Evolutionary conservation across 2,329 filamentous ascomycete genomes (phyloP).

Genomic region (Chrysoporthe cubensis): DNA sequence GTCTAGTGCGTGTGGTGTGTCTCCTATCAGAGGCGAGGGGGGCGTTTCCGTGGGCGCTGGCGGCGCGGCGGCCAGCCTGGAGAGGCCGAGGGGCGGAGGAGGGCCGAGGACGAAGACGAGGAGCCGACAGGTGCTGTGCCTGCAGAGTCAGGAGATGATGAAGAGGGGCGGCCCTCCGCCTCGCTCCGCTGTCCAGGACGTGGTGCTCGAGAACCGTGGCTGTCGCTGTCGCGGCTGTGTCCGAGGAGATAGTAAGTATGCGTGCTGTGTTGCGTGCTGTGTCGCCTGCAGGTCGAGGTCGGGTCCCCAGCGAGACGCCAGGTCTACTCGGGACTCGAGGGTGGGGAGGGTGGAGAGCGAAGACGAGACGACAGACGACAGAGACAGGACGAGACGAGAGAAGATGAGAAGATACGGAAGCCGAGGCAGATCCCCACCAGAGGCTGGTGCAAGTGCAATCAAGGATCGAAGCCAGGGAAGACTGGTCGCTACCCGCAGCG

Average conservation of each 20-base stretch:
- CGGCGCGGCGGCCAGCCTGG: slow-evolving; percentile 2
- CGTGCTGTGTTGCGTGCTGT: no score
- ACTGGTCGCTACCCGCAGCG: no score
- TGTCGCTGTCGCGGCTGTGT: no score
- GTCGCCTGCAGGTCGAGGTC: no score
- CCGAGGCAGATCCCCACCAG: no score
- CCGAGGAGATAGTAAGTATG: no score
- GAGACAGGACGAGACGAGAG: neutral
- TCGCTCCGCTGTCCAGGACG: no score
- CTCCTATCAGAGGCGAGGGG: slow-evolving; percentile 12
- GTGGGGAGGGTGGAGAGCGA: neutral
- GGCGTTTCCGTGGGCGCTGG: neutral
- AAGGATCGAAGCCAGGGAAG: no score
- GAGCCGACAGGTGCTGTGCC: neutral
- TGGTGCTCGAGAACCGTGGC: no score
- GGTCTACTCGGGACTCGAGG: neutral
- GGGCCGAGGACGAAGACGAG: neutral
- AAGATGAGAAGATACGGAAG: neutral
- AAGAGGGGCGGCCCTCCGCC: no score
- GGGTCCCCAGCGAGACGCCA: neutral
- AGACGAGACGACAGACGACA: neutral
- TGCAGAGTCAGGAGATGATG: no score
- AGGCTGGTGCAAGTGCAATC: no score
- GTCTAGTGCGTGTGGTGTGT: neutral
- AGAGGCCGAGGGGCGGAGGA: neutral